Base-by-base conservation (phyloP, 768 basidiomycete species). In the Termitomyces sp. region DNA sequence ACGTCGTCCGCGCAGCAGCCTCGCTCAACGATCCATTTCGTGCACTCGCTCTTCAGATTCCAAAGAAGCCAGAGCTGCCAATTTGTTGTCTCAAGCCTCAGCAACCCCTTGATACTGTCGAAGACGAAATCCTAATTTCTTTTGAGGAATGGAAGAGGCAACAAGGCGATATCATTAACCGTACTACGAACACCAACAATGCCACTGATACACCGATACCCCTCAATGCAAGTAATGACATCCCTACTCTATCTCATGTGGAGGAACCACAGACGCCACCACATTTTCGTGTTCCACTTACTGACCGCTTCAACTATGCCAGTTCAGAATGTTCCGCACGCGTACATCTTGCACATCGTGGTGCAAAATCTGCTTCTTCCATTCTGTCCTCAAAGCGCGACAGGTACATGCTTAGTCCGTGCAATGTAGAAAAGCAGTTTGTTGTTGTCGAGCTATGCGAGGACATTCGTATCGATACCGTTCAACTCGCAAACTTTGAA, bases 381-480 rank as follows among this genome's bases (percentile, higher is more conserved):
- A 91, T 99, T 56, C 81, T 99, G 9, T 89, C 91, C 31, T 87
- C 86, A 34, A 95, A 94, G 73, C 89, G 88, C 69, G 96, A 98
- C 72, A 78, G 86, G 63, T 98, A 98, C 78, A 96, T 98, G 97
- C 88, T 98, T 65, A 93, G 89, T 56, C 96, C 95, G 0, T 99
- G 97, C 67, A 76, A 80, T 33, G 72, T 77, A 4, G 72, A 77
- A 61, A 69, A 75, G 6, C 87, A 91, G 64, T 98, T 87, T 72
- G 89, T 98, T 36, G 87, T 97, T 36, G 88, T 98, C 47, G 97
- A 99, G 72, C 84, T 98, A 16, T 99, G 97, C 75, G 96, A 98
- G 63, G 97, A 98, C 70, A 94, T 99, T 62, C 78, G 93, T 47
- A 95, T 98, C 66, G 96, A 98, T 70, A 96, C 94, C 0, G 87